A percentile compares a stretch with the other conserved stretches of the same genome.
These are phyloP conservation scores for Cynara cardunculus DNA, from an alignment of 129 eudicot species.

Conservation along the genomic window DNA sequence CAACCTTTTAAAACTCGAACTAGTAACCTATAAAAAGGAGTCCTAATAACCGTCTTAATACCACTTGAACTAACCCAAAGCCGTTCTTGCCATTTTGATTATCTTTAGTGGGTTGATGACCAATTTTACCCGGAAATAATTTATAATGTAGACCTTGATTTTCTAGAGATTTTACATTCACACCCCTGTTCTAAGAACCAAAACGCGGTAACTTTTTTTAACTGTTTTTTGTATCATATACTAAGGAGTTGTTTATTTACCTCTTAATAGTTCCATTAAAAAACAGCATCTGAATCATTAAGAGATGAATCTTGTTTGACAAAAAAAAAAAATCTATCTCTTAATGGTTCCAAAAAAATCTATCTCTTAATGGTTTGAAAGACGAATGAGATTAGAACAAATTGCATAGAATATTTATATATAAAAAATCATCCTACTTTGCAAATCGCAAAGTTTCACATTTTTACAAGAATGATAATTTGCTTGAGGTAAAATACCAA, in stretches of 20 bases:
- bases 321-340: too few relatives aligned
- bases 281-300: too few relatives aligned
- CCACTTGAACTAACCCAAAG: too few relatives aligned
- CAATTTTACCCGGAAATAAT: background rate
- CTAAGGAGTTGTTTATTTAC: too few relatives aligned
- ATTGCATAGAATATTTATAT: background rate
- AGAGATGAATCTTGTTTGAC: too few relatives aligned
- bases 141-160: background rate
- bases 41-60: too few relatives aligned
- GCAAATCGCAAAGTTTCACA: constrained; percentile 1
- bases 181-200: background rate
- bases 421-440: constrained; percentile 22
- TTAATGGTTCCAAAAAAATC: too few relatives aligned
- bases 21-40: too few relatives aligned
- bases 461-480: constrained; percentile 18
- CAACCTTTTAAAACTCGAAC: too few relatives aligned
- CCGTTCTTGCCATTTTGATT: background rate
- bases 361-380: too few relatives aligned
- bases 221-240: background rate
- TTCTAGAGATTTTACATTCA: background rate
- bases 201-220: background rate
- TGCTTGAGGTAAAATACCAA: background rate
- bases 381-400: background rate
- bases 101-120: background rate
- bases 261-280: too few relatives aligned